Percentiles rank a stretch among this genome's conserved stretches.
phyloP scores from a whole-genome alignment of 164 flowering plant species.

The Stephania japonica region DNA sequence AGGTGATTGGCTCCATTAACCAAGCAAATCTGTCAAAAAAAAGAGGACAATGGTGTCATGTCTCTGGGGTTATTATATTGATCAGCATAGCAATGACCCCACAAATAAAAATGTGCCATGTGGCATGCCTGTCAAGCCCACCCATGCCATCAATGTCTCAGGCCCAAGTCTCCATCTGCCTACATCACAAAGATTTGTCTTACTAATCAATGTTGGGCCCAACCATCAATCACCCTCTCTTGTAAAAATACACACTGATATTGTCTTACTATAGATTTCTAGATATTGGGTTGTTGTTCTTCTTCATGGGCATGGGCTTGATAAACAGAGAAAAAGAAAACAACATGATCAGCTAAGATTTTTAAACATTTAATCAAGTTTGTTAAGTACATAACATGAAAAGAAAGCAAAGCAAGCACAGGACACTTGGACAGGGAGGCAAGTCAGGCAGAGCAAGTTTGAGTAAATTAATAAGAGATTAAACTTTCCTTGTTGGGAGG shows the following conservation, averaged over 20 bases:
- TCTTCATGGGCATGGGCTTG: not conserved
- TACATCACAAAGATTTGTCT: constrained; percentile 3
- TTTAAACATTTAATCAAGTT: not conserved
- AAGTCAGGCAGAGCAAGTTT: not conserved
- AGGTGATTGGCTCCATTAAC: constrained; percentile 3
- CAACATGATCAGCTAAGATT: not conserved
- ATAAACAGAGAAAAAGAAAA: not conserved
- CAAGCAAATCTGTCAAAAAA: constrained; percentile 1
- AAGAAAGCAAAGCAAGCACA: not conserved
- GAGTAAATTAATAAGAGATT: not conserved
- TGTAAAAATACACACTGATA: not conserved
- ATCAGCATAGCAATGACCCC: not conserved
- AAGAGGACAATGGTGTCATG: constrained; percentile 1
- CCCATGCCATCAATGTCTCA: not conserved
- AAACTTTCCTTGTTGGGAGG: not conserved
- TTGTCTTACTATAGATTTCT: not conserved
- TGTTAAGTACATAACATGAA: not conserved
- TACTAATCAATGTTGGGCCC: not conserved
- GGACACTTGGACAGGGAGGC: not conserved
- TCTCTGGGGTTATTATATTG: not conserved
- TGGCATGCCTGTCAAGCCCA: constrained; percentile 2
- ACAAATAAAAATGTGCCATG: not conserved
- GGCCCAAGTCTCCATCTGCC: not conserved
- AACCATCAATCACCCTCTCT: not conserved
- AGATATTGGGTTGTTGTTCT: not conserved